Conservation (phyloP, 129 eudicot genomes). For the Lonicera japonica region DNA sequence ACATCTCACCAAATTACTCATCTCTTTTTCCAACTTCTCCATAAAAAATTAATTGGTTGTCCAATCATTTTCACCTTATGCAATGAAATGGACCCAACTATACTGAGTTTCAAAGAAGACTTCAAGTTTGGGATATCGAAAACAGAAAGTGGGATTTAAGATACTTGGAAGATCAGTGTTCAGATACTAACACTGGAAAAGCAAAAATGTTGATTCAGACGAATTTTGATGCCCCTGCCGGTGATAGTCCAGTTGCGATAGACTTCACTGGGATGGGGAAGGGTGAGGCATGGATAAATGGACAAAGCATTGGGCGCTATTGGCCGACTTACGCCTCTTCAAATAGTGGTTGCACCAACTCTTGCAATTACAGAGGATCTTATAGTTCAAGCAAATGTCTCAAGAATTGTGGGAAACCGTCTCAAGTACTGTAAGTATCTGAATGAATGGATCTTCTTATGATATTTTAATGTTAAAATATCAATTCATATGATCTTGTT, state of each 20-base stretch:
- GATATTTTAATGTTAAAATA: too few species aligned
- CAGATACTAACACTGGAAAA: background rate
- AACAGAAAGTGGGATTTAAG: too few species aligned
- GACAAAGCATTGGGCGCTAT: conserved; percentile 91
- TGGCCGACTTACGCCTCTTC: conserved; percentile 75
- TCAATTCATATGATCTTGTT: background rate
- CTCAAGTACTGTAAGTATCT: conserved; percentile 68
- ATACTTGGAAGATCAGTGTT: too few species aligned
- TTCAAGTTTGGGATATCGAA: too few species aligned
- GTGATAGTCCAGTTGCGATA: conserved; percentile 59
- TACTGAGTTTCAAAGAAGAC: too few species aligned
- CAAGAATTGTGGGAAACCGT: conserved; percentile 76
- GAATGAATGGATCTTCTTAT: too few species aligned
- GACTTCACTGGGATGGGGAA: conserved; percentile 90
- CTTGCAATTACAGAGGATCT: conserved; percentile 72
- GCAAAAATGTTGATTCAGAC: conserved; percentile 59
- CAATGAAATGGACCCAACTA: too few species aligned
- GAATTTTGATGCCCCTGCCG: conserved; percentile 68
- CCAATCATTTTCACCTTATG: too few species aligned
- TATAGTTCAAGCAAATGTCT: conserved; percentile 61
- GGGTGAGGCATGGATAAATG: conserved; percentile 97
- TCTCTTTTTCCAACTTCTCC: too few species aligned
- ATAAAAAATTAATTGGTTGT: too few species aligned
- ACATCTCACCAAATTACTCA: too few species aligned
- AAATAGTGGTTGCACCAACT: conserved; percentile 47